Evolutionary conservation across 2,329 filamentous ascomycete genomes (phyloP).

Genomic region (Rhinocladiella similis): DNA sequence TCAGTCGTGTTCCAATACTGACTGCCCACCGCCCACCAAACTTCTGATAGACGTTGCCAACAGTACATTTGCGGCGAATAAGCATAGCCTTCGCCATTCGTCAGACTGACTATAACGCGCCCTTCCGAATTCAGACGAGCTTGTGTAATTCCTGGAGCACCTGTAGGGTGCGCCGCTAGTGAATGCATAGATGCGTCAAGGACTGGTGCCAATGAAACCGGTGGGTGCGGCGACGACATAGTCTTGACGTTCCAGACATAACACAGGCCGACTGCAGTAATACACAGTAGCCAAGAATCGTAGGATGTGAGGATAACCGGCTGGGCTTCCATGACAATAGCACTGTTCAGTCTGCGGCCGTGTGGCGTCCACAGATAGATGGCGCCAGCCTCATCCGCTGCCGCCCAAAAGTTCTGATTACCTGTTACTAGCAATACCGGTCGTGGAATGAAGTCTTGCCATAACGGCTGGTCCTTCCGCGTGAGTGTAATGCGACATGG

Average conservation of each 20-base stretch:
- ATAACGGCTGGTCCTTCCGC: slow-evolving; percentile 76
- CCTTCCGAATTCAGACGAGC: slow-evolving; percentile 88
- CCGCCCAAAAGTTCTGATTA: slow-evolving; percentile 87
- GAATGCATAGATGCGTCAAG: slow-evolving; percentile 82
- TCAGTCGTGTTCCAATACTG: slow-evolving; percentile 99
- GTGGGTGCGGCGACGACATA: slow-evolving; percentile 81
- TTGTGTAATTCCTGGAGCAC: slow-evolving; percentile 81
- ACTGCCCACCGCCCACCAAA: slow-evolving; percentile 96
- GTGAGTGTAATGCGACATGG: slow-evolving; percentile 81
- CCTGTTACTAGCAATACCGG: slow-evolving; percentile 88
- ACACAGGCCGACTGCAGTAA: slow-evolving; percentile 83
- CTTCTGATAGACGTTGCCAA: slow-evolving; percentile 94
- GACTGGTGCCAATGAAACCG: slow-evolving; percentile 83
- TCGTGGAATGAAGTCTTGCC: slow-evolving; percentile 90
- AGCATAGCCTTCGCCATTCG: slow-evolving; percentile 90
- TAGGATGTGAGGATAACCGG: slow-evolving; percentile 91
- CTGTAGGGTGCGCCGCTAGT: slow-evolving; percentile 74
- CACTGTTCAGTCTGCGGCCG: slow-evolving; percentile 79
- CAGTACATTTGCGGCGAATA: slow-evolving; percentile 83
- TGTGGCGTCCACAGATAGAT: slow-evolving; percentile 91
- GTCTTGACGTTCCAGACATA: slow-evolving; percentile 92
- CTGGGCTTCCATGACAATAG: slow-evolving; percentile 85
- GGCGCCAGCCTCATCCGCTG: slow-evolving; percentile 88
- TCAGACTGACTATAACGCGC: slow-evolving; percentile 82
- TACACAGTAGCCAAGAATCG: slow-evolving; percentile 83